A percentile compares a stretch with the other conserved stretches of the same genome.
phyloP scores from a whole-genome alignment of 169 alveolate species.

The Besnoitia besnoiti region DNA sequence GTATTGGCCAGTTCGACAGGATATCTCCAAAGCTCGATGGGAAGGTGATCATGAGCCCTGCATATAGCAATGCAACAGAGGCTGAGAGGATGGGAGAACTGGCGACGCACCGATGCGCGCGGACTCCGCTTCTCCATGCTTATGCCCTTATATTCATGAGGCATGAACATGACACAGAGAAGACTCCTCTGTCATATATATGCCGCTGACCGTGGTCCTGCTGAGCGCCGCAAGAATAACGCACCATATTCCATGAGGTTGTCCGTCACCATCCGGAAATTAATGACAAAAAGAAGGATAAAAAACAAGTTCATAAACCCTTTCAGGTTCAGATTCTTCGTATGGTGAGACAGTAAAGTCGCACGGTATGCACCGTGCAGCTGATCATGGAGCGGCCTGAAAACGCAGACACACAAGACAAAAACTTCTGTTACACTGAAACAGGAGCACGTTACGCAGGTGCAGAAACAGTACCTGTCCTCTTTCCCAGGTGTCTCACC shows the following conservation, averaged over 20 bases:
- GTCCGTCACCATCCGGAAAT: conserved; percentile 86
- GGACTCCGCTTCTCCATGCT: too few relatives aligned
- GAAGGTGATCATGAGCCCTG: conserved; percentile 76
- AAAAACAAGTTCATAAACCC: conserved; percentile 88
- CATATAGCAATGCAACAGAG: background rate
- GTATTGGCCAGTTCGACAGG: conserved; percentile 72
- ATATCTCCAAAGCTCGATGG: conserved; percentile 75
- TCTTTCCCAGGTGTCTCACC: too few relatives aligned
- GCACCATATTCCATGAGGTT: conserved; percentile 88
- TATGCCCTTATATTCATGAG: too few relatives aligned
- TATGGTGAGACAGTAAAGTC: conserved; percentile 78
- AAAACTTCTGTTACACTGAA: too few relatives aligned
- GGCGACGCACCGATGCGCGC: too few relatives aligned
- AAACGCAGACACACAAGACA: too few relatives aligned
- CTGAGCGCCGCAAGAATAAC: background rate
- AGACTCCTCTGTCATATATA: background rate
- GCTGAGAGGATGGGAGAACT: too few relatives aligned
- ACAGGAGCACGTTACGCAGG: background rate
- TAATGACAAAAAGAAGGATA: conserved; percentile 84
- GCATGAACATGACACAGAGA: too few relatives aligned
- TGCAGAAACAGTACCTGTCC: background rate
- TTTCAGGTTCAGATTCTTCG: conserved; percentile 79
- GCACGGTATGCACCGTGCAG: conserved; percentile 77
- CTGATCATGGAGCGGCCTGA: conserved; percentile 82
- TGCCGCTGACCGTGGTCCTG: background rate